Evolutionary conservation across 805 yeast genomes (phyloP).

Genomic region (Candida anglica): DNA sequence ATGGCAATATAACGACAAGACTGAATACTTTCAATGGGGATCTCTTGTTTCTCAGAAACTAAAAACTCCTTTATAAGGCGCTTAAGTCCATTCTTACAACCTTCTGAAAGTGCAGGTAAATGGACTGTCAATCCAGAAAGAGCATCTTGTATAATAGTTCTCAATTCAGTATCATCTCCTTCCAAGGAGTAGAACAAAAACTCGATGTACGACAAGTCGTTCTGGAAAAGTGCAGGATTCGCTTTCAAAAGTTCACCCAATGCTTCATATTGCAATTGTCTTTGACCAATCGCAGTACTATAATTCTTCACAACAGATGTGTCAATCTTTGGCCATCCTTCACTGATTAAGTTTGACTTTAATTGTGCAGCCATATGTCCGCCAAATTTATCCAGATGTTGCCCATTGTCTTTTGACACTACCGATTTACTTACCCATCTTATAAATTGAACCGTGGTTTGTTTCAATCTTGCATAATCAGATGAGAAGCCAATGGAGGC

Average conservation of each 20-base stretch:
- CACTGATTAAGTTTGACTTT: conserved; percentile 47
- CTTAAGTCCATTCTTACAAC: conserved; percentile 41
- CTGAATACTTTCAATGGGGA: conserved; percentile 27
- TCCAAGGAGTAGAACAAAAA: conserved; percentile 70
- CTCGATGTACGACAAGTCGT: conserved; percentile 50
- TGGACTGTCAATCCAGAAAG: conserved; percentile 55
- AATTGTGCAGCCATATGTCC: conserved; percentile 48
- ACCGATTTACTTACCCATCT: conserved; percentile 47
- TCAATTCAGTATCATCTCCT: conserved; percentile 59
- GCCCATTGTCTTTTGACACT: conserved; percentile 6
- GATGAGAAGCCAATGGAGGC: conserved; percentile 60
- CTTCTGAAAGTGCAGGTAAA: conserved; percentile 35
- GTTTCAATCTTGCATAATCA: conserved; percentile 47
- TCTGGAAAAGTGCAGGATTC: conserved; percentile 34
- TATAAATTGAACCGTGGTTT: conserved; percentile 58
- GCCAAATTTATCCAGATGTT: conserved; percentile 25
- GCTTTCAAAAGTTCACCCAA: conserved; percentile 61
- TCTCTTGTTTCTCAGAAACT: conserved; percentile 4
- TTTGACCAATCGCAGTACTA: conserved; percentile 35
- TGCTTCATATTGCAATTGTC: conserved; percentile 73
- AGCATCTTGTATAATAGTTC: conserved; percentile 68
- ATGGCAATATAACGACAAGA: conserved; percentile 61
- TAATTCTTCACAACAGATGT: conserved; percentile 31
- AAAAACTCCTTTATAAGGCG: conserved; percentile 30
- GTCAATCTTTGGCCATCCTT: conserved; percentile 57